Evolutionary conservation across 73 alveolate species (phyloP).

Genomic region (Blepharisma stoltei): DNA sequence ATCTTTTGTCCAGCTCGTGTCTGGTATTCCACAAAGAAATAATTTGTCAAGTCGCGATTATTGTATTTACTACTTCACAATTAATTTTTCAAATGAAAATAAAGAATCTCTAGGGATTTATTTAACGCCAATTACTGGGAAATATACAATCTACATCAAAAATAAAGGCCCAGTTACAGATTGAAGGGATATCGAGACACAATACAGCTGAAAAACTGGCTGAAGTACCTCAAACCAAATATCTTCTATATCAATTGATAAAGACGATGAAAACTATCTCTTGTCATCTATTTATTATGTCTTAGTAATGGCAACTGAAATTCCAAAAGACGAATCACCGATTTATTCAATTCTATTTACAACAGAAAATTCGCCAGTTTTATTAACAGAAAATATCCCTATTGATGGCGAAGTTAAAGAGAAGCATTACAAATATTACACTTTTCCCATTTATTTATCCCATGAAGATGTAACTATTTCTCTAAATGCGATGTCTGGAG

Average conservation of each 20-base stretch:
- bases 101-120: neutral
- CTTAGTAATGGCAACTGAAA: neutral
- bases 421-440: neutral
- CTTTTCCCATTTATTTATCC: neutral
- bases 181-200: too few species aligned
- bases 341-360: neutral
- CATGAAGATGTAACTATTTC: neutral
- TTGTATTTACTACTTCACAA: conserved; percentile 11
- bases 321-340: neutral
- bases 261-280: neutral
- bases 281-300: neutral
- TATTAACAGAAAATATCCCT: conserved; percentile 4
- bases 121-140: conserved; percentile 21
- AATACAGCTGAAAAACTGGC: neutral
- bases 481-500: conserved; percentile 8
- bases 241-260: neutral
- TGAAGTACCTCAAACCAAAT: neutral
- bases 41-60: neutral
- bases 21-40: conserved; percentile 13
- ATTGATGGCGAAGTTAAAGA: neutral
- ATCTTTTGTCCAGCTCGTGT: neutral
- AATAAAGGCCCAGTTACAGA: neutral
- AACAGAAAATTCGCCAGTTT: neutral
- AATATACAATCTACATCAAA: neutral
- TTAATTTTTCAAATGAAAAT: neutral